These are phyloP conservation scores for Globisporangium carolinianum DNA, from an alignment of 352 stramenopile genomes.

Conservation along the genomic window DNA sequence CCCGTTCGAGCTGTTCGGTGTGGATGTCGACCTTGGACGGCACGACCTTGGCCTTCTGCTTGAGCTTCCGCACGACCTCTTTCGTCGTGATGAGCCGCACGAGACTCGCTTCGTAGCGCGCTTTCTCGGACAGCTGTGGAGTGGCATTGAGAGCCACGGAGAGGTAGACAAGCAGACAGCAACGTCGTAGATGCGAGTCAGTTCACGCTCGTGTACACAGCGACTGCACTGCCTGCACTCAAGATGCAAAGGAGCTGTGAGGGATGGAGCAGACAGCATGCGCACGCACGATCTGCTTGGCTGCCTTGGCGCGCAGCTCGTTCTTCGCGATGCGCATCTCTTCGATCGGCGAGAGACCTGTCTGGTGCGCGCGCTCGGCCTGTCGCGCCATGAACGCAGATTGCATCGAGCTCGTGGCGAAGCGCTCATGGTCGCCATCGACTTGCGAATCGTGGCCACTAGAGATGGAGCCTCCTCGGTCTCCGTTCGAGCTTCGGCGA, in stretches of 20 bases:
- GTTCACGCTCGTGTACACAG: no score
- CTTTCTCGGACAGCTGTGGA: slow-evolving; percentile 18
- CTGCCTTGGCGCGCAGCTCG: slow-evolving; percentile 66
- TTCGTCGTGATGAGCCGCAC: slow-evolving; percentile 50
- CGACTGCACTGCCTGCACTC: background rate
- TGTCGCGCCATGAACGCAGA: slow-evolving; percentile 78
- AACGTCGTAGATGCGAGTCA: no score
- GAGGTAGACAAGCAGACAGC: background rate
- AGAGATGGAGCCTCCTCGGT: no score
- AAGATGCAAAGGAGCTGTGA: no score
- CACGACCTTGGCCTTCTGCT: slow-evolving; percentile 44
- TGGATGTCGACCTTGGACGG: slow-evolving; percentile 27
- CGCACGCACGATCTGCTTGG: slow-evolving; percentile 33
- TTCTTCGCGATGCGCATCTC: slow-evolving; percentile 80
- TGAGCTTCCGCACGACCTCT: slow-evolving; percentile 51
- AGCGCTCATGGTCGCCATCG: slow-evolving; percentile 5
- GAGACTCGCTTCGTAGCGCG: slow-evolving; percentile 33
- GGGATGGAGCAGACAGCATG: background rate
- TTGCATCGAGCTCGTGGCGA: background rate
- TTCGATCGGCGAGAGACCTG: slow-evolving; percentile 73
- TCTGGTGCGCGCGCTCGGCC: slow-evolving; percentile 60
- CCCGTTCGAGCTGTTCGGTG: slow-evolving; percentile 30
- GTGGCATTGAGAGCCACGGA: background rate
- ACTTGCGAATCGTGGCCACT: background rate
- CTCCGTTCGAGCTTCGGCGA: background rate